Base-by-base conservation (phyloP, 345 rosid genomes). In the Eutrema japonicum region DNA sequence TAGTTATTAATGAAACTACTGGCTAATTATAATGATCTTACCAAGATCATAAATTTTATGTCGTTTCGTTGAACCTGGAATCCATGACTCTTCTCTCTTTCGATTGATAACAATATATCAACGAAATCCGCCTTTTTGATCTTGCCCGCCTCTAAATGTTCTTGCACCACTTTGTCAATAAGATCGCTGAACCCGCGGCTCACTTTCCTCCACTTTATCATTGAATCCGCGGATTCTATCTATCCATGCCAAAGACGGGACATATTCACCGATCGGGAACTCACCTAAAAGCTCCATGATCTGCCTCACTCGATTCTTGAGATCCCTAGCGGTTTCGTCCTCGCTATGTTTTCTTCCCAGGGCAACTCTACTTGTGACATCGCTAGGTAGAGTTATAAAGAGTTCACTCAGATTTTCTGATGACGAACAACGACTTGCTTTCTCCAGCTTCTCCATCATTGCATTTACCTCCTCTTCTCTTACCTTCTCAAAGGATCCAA, bases 241-340 rank as follows among this genome's bases (percentile, higher is more conserved):
- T 11, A 84, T 27, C 91, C 88, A 85, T 42, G 78, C 76, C 61
- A 86, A 79, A 74, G 77, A 78, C 7, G 88, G 92, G 46, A 90
- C 61, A 43, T 64, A 86, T n/a, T 86, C 89, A n/a, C 89, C 88
- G 1, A 83, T 40, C 10, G 68, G 50, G 9, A 82, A 53, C 70
- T 3, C 48, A 0, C 88, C 89, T 41, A 86, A 29, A 6, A 86
- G 41, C 37, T 56, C 63, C 48, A n/a, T 26, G 16, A 83, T 54
- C 51, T 81, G 78, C 3, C 36, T 32, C 62, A 85, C 10, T 10
- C 82, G 32, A 50, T 38, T 50, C 75, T 67, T 74, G 50, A 87
- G 77, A 70, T 58, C 85, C 42, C 43, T 64, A 3, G 67, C 62
- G 3, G 62, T 56, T 42, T 41, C 78, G 8, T 71, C 85, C 4